phyloP scores from a whole-genome alignment of 768 basidiomycete genomes.

The Tulasnella sp. region DNA sequence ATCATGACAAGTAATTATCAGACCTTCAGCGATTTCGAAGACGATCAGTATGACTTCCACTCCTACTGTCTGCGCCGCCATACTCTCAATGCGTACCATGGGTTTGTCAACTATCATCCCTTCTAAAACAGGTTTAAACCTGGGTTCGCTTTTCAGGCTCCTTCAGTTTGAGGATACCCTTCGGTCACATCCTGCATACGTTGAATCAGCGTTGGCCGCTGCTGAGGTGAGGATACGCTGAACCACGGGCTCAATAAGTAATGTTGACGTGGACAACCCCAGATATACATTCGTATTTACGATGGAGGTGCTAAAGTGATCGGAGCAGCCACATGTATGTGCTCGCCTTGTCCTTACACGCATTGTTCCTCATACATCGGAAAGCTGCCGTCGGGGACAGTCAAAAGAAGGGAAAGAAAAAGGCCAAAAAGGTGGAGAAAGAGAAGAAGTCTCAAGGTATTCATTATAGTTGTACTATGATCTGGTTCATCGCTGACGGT shows the following conservation, averaged over 20 bases:
- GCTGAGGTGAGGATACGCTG: constrained; percentile 48
- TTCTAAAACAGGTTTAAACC: no score
- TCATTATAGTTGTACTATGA: constrained; percentile 4
- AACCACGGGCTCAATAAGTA: constrained; percentile 28
- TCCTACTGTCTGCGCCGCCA: constrained; percentile 87
- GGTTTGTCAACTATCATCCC: constrained; percentile 48
- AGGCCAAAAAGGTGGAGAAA: constrained; percentile 61
- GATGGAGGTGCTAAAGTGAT: constrained; percentile 62
- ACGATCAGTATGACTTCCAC: constrained; percentile 98
- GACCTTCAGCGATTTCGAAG: constrained; percentile 83
- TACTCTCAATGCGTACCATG: constrained; percentile 78
- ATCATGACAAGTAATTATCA: constrained; percentile 33
- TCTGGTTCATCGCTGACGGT: neutral
- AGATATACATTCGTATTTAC: constrained; percentile 71
- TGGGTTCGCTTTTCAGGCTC: constrained; percentile 47
- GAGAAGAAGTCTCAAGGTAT: constrained; percentile 10
- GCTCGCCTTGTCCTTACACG: neutral
- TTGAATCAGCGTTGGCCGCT: constrained; percentile 66
- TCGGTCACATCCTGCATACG: constrained; percentile 70
- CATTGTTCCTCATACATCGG: neutral
- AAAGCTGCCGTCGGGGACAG: constrained; percentile 48
- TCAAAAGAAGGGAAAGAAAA: constrained; percentile 80
- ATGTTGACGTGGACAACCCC: constrained; percentile 1
- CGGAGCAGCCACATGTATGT: constrained; percentile 30
- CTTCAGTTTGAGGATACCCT: constrained; percentile 78